These are phyloP conservation scores for Anaeramoeba flamelloides DNA, from an alignment of 78 protist genomes.

Conservation along the genomic window DNA sequence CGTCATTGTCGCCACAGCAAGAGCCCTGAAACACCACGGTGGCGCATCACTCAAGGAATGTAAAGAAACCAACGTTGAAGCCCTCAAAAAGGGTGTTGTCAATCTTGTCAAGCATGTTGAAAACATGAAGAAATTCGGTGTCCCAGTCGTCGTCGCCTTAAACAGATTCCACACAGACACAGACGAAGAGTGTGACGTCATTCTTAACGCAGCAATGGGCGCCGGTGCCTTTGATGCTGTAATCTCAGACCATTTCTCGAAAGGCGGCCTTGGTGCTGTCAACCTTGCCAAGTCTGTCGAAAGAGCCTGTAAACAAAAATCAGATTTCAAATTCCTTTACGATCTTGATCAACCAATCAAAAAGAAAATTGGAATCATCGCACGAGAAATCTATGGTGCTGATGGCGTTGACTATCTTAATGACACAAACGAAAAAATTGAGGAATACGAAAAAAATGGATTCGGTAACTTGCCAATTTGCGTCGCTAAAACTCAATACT, in stretches of 20 bases:
- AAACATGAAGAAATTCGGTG: constrained; percentile 56
- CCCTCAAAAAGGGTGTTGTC: constrained; percentile 31
- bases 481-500: constrained; percentile 89
- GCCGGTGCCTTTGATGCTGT: constrained; percentile 72
- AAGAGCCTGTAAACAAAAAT: constrained; percentile 38
- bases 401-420: constrained; percentile 44
- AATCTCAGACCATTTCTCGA: constrained; percentile 60
- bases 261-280: constrained; percentile 78
- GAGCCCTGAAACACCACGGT: constrained; percentile 89
- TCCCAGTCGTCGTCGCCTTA: constrained; percentile 71
- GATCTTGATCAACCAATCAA: constrained; percentile 40
- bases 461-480: constrained; percentile 73
- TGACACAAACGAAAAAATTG: constrained; percentile 46
- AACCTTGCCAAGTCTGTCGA: constrained; percentile 57
- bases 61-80: constrained; percentile 30
- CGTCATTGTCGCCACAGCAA: constrained; percentile 65
- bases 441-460: constrained; percentile 41
- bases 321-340: constrained; percentile 57
- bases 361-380: constrained; percentile 54
- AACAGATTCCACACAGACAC: constrained; percentile 57
- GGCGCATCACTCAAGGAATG: constrained; percentile 31
- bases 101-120: constrained; percentile 46
- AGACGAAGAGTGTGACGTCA: constrained; percentile 20
- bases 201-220: constrained; percentile 12
- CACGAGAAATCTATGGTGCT: constrained; percentile 71